Evolutionary conservation across 108 stramenopile species (phyloP), one percentile per base, ranked within the genome.

Genomic region (Skeletonema marinoi): DNA sequence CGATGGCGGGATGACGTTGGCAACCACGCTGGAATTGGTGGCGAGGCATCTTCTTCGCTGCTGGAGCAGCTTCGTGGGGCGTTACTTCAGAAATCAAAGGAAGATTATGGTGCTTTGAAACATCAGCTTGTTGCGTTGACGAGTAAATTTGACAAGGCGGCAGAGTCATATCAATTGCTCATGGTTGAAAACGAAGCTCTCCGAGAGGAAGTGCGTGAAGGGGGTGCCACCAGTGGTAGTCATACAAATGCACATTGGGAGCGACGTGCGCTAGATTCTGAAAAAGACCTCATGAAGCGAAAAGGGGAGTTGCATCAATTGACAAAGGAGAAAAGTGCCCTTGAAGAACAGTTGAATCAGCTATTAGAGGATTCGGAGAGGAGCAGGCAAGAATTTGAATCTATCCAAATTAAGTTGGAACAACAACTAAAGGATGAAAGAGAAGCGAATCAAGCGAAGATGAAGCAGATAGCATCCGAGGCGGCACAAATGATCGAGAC

Each of bases 1-100:
- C 67, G 66, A 44, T 77, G 68, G 68, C 58, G 68, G 12, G 76
- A 77, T 70, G 76, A 77, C 65, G 61, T 60, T 66, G 60, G 32
- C 3, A n/a, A 42, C 11, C 12, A 12, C 50, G n/a, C 32, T 54
- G 54, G 39, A 12, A 48, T 32, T 30, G 10, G 29, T 13, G 19
- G 59, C 33, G 51, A 54, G 17, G 75, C 16, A 46, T 21, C 62
- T 56, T 19, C 54, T 25, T 56, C 54, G 6, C 35, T 77, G 19
- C 13, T 77, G n/a, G 33, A 63, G 1, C 48, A 77, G 16, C 60
- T 70, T 29, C 44, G 68, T 44, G 74, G 74, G 41, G 74, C 66
- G 36, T 36, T 77, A 16, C 54, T 70, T 31, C 76, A 77, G 56
- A 63, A 77, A 62, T 48, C 68, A 32, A 63, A 54, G 38, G 63